These are phyloP conservation scores for Saxophila tyrrhenica DNA, from an alignment of 495 filamentous ascomycete species.

Conservation along the genomic window DNA sequence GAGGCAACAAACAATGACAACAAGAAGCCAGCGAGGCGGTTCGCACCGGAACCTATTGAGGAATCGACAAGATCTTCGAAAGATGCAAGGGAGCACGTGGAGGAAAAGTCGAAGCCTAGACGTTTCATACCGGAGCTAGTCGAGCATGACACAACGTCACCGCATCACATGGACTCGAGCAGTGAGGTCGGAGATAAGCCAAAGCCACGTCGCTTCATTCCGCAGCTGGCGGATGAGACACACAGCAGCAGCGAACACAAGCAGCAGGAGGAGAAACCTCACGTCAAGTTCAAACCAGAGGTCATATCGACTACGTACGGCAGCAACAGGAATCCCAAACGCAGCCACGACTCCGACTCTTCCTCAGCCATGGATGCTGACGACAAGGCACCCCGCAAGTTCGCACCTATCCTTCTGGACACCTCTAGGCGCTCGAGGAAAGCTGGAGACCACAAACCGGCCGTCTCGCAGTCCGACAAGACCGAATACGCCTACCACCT, in stretches of 20 bases:
- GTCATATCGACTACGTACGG: constrained; percentile 57
- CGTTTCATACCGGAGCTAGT: constrained; percentile 48
- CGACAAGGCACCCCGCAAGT: constrained; percentile 31
- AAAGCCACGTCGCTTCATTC: constrained; percentile 39
- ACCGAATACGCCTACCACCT: constrained; percentile 29
- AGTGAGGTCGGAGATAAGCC: constrained; percentile 35
- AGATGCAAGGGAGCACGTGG: constrained; percentile 8
- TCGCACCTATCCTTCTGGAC: constrained; percentile 49
- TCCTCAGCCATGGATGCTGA: not conserved
- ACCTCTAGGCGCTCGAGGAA: constrained; percentile 42
- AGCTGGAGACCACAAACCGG: constrained; percentile 22
- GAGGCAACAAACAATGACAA: not conserved
- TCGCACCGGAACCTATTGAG: constrained; percentile 27
- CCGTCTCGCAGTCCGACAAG: constrained; percentile 26
- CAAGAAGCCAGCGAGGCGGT: constrained; percentile 12
- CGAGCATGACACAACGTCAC: constrained; percentile 46
- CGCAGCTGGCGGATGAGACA: constrained; percentile 48
- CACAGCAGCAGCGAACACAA: constrained; percentile 34
- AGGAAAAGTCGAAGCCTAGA: constrained; percentile 19
- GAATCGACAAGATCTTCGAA: constrained; percentile 22
- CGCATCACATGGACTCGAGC: constrained; percentile 30
- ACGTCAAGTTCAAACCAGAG: constrained; percentile 46
- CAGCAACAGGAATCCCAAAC: constrained; percentile 34
- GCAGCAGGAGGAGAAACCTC: not conserved
- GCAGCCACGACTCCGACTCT: constrained; percentile 33